Conservation (phyloP, 129 eudicot genomes). For the Daucus carota region DH1_v3.0 NC_030382.2:49844001-49844500, state of each 20-base stretch:
- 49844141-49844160: constrained; percentile 17
- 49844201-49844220: constrained; percentile 49
- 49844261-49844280: neutral
- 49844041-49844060: constrained; percentile 31
- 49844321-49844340: no score
- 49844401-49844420: no score
- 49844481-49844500: constrained; percentile 21
- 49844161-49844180: constrained; percentile 28
- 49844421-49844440: constrained; percentile 62
- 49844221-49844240: constrained; percentile 29
- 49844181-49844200: constrained; percentile 61
- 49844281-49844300: no score
- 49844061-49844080: constrained; percentile 17
- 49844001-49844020: constrained; percentile 48
- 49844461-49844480: constrained; percentile 29
- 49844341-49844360: no score
- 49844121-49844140: constrained; percentile 36
- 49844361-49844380: no score
- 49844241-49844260: no score
- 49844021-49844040: constrained; percentile 39
- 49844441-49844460: constrained; percentile 61
- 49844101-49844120: constrained; percentile 66
- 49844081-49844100: constrained; percentile 38
- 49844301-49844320: no score
- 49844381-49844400: no score